Evolutionary conservation across 345 rosid genomes (phyloP).

Genomic region (Isatis tinctoria): DNA sequence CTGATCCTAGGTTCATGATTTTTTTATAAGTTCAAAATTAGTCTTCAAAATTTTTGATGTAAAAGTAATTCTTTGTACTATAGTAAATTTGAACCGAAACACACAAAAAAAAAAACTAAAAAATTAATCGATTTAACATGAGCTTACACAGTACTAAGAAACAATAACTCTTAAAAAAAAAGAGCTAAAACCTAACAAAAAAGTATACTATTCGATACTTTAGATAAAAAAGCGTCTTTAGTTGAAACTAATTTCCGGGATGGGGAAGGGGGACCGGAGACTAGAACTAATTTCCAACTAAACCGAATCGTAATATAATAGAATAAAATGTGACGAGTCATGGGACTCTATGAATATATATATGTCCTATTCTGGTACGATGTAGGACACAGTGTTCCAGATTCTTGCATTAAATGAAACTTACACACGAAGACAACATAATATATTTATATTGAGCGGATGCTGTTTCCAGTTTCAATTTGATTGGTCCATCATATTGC

Average conservation of each 20-base stretch:
- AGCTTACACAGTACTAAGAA: neutral
- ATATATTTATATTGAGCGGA: neutral
- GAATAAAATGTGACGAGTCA: neutral
- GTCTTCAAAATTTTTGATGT: too few relatives aligned
- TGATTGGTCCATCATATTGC: conserved; percentile 14
- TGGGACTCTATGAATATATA: neutral
- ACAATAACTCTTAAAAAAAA: neutral
- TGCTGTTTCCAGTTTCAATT: neutral
- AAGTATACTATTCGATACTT: neutral
- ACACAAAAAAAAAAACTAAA: too few relatives aligned
- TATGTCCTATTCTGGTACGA: conserved; percentile 6
- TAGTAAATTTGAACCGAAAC: too few relatives aligned
- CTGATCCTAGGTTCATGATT: too few relatives aligned
- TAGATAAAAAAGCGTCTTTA: neutral
- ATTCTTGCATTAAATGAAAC: conserved; percentile 9
- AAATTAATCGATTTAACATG: neutral
- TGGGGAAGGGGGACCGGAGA: neutral
- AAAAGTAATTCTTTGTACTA: too few relatives aligned
- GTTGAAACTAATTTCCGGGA: neutral
- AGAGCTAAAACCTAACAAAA: neutral
- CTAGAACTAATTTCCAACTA: neutral
- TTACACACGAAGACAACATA: neutral
- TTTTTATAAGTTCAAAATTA: too few relatives aligned
- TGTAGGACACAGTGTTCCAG: conserved; percentile 15
- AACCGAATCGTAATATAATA: neutral